phyloP scores from a whole-genome alignment of 805 yeast genomes.

The Candida krabiensis region DNA sequence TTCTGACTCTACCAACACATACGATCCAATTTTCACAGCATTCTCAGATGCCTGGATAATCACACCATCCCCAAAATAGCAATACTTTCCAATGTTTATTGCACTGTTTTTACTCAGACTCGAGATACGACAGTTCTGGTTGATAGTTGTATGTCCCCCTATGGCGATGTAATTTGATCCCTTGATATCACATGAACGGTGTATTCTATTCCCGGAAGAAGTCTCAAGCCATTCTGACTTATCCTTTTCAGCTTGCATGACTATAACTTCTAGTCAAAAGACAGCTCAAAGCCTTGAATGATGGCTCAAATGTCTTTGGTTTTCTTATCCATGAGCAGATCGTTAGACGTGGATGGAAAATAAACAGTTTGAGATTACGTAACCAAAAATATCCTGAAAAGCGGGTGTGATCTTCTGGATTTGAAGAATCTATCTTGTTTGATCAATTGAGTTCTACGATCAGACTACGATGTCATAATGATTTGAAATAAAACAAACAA shows the following conservation, averaged over 20 bases:
- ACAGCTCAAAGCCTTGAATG: no score
- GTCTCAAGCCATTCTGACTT: conserved; percentile 46
- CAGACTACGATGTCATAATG: background rate
- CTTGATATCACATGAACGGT: conserved; percentile 41
- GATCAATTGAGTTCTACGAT: background rate
- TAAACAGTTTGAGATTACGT: no score
- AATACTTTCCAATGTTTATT: conserved; percentile 44
- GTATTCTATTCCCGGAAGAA: conserved; percentile 49
- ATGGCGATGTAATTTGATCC: conserved; percentile 46
- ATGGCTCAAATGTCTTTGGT: no score
- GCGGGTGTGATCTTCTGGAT: no score
- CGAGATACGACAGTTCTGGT: conserved; percentile 29
- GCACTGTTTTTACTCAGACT: conserved; percentile 13
- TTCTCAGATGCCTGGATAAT: conserved; percentile 34
- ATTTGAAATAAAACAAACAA: background rate
- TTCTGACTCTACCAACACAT: conserved; percentile 40
- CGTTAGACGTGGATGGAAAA: no score
- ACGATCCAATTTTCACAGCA: conserved; percentile 46
- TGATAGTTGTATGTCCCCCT: conserved; percentile 47
- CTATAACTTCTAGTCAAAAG: background rate
- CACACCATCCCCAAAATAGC: conserved; percentile 36
- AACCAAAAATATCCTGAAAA: no score
- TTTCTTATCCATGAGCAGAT: no score
- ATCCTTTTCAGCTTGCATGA: background rate
- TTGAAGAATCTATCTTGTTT: no score